Percentiles rank a stretch among this genome's conserved stretches.
These are phyloP conservation scores for Hymenoscyphus occultus DNA, from an alignment of 2,329 filamentous ascomycete genomes.

Conservation along the genomic window DNA sequence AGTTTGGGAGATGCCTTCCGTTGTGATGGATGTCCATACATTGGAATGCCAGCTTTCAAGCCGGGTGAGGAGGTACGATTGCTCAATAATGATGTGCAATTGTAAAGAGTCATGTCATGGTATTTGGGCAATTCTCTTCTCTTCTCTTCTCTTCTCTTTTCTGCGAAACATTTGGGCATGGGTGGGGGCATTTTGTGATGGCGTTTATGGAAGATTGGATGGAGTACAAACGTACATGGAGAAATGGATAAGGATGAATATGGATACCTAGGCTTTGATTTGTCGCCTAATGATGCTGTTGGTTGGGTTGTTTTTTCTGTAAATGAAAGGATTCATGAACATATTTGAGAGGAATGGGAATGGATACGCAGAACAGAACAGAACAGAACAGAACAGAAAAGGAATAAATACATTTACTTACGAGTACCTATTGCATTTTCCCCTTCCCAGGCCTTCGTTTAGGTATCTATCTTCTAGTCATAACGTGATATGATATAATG, in stretches of 20 bases:
- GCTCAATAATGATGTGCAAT: slow-evolving; percentile 79
- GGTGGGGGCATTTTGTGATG: neutral
- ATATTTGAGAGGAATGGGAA: neutral
- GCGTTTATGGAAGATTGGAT: neutral
- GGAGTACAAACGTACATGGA: neutral
- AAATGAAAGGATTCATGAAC: neutral
- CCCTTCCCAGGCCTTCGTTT: too few relatives aligned
- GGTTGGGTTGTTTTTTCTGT: neutral
- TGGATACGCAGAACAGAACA: neutral
- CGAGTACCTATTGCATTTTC: too few relatives aligned
- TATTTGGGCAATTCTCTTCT: too few relatives aligned
- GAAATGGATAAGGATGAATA: neutral
- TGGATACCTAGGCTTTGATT: neutral
- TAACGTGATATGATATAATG: too few relatives aligned
- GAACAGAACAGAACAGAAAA: neutral
- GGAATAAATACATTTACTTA: too few relatives aligned
- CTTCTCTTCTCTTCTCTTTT: neutral
- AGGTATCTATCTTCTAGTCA: too few relatives aligned
- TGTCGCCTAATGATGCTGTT: neutral
- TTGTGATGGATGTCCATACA: slow-evolving; percentile 74
- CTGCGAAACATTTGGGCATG: slow-evolving; percentile 12
- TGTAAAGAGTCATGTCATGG: slow-evolving; percentile 47
- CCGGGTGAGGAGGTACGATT: slow-evolving; percentile 91
- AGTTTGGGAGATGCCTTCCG: slow-evolving; percentile 87
- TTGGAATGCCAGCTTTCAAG: slow-evolving; percentile 93